Conservation (phyloP, 2,329 filamentous ascomycete species). For the Biscogniauxia marginata region DNA sequence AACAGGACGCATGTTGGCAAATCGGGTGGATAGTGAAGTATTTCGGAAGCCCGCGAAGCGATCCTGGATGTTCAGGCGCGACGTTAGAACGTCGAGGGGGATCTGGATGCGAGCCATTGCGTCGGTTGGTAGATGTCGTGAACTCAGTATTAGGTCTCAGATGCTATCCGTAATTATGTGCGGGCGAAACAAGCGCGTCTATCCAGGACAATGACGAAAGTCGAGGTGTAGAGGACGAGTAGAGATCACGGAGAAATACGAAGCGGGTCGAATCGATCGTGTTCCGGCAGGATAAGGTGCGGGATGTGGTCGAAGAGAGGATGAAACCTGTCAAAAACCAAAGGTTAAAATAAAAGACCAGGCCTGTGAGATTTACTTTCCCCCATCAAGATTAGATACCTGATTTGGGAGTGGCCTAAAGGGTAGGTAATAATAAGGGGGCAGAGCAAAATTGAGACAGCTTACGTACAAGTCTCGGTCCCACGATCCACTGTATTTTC, state of each 20-base stretch:
- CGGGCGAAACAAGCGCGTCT: neutral
- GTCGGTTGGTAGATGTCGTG: conserved; percentile 8
- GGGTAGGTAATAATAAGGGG: neutral
- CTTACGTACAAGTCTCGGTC: neutral
- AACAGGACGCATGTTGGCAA: conserved; percentile 87
- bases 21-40: conserved; percentile 76
- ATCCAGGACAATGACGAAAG: neutral
- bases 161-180: too few species aligned
- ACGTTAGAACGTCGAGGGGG: conserved; percentile 86
- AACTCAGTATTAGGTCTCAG: conserved; percentile 1
- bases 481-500: neutral
- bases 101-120: conserved; percentile 88
- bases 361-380: neutral
- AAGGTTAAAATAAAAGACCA: neutral
- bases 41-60: conserved; percentile 82
- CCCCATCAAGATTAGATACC: neutral
- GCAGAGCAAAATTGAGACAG: neutral
- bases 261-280: too few species aligned
- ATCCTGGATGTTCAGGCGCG: conserved; percentile 80
- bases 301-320: too few species aligned
- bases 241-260: too few species aligned
- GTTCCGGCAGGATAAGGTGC: too few species aligned
- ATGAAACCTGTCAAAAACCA: neutral
- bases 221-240: too few species aligned
- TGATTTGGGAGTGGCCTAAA: neutral